A percentile compares a stretch with the other conserved stretches of the same genome.
Evolutionary conservation across 805 yeast species (phyloP).

Genomic region (Metschnikowia lachancei): DNA sequence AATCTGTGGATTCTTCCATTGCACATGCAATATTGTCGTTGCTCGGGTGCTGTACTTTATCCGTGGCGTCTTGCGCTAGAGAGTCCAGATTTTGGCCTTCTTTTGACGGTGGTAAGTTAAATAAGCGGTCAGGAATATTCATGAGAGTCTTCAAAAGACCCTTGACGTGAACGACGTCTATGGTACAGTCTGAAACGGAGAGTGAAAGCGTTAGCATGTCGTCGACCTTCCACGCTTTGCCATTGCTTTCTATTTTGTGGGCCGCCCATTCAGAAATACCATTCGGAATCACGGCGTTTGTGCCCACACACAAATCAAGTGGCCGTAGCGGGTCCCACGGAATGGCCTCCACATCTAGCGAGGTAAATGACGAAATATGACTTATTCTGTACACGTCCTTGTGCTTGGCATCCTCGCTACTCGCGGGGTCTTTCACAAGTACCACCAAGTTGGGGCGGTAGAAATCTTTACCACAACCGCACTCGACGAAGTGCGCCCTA

Average conservation of each 20-base stretch:
- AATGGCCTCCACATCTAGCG: slow-evolving; percentile 30
- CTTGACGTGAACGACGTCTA: slow-evolving; percentile 32
- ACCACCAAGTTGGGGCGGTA: slow-evolving; percentile 46
- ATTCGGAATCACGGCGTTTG: slow-evolving; percentile 45
- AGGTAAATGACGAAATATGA: slow-evolving; percentile 33
- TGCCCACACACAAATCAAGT: slow-evolving; percentile 28
- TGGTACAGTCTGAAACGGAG: slow-evolving; percentile 39
- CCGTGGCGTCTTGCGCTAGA: slow-evolving; percentile 21
- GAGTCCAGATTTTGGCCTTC: not conserved
- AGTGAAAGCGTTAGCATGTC: slow-evolving; percentile 35
- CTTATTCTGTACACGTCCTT: slow-evolving; percentile 24
- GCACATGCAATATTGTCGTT: slow-evolving; percentile 16
- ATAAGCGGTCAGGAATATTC: slow-evolving; percentile 10
- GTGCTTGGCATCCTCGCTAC: not conserved
- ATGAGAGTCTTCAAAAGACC: slow-evolving; percentile 20
- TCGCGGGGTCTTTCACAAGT: slow-evolving; percentile 27
- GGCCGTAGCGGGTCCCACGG: slow-evolving; percentile 38
- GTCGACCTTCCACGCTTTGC: slow-evolving; percentile 14
- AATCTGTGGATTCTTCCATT: slow-evolving; percentile 11
- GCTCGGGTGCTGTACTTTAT: not conserved
- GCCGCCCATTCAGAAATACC: slow-evolving; percentile 44
- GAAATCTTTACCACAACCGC: slow-evolving; percentile 45
- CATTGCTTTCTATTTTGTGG: not conserved
- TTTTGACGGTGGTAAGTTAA: slow-evolving; percentile 3
- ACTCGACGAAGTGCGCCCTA: slow-evolving; percentile 40